Percentiles rank a stretch among this genome's conserved stretches.
phyloP scores from a whole-genome alignment of 345 rosid species.

The Alliaria petiolata region DNA sequence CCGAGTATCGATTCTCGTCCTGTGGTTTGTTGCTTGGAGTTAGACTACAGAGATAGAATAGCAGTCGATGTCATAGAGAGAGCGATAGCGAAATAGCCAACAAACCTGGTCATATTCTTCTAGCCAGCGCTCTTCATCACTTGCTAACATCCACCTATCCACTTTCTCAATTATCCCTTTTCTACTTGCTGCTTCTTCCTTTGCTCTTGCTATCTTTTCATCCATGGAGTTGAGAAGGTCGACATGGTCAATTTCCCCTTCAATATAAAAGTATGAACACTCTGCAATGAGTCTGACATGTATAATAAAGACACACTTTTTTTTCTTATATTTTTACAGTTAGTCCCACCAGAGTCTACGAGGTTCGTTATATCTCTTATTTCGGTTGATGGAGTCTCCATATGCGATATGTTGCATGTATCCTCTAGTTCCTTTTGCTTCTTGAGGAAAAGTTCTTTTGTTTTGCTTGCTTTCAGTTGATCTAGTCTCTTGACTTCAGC shows the following conservation, averaged over 20 bases:
- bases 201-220: slow-evolving; percentile 80
- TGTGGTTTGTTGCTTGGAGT: slow-evolving; percentile 26
- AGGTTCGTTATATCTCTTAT: slow-evolving; percentile 63
- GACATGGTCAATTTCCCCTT: slow-evolving; percentile 89
- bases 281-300: slow-evolving; percentile 12
- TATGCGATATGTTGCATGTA: slow-evolving; percentile 82
- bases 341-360: slow-evolving; percentile 66
- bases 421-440: slow-evolving; percentile 76
- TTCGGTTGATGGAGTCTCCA: slow-evolving; percentile 74
- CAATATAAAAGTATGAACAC: slow-evolving; percentile 28
- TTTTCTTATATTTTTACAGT: too few relatives aligned
- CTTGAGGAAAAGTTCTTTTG: slow-evolving; percentile 81
- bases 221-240: slow-evolving; percentile 82
- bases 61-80: background rate
- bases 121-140: slow-evolving; percentile 93
- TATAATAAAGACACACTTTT: slow-evolving; percentile 7
- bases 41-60: too few relatives aligned
- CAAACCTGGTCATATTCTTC: slow-evolving; percentile 97
- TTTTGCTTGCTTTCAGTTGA: slow-evolving; percentile 89
- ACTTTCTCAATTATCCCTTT: slow-evolving; percentile 88
- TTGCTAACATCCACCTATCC: slow-evolving; percentile 76
- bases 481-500: slow-evolving; percentile 94
- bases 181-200: slow-evolving; percentile 92
- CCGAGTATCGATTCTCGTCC: slow-evolving; percentile 93
- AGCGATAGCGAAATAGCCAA: background rate